Percentiles rank a stretch among this genome's conserved stretches.
Conservation (phyloP, 2,329 filamentous ascomycete genomes). For the Westerdykella sp. region DNA sequence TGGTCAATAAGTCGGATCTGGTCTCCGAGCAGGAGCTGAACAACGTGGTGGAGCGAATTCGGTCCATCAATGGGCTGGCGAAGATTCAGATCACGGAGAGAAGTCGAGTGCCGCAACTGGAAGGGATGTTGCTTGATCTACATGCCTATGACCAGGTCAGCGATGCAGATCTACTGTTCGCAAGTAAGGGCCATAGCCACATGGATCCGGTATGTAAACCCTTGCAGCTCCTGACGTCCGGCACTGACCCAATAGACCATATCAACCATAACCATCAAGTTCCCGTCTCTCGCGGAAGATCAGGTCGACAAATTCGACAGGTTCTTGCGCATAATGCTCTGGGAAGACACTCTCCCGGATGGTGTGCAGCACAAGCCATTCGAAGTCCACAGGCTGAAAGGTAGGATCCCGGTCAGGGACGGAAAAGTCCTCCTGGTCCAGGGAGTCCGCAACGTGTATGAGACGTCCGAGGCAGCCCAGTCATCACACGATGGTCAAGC, state of each 20-base stretch:
- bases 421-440: slow-evolving; percentile 73
- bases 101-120: slow-evolving; percentile 72
- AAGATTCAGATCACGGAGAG: slow-evolving; percentile 76
- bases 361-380: slow-evolving; percentile 41
- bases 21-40: slow-evolving; percentile 64
- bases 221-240: not conserved
- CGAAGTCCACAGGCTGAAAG: slow-evolving; percentile 86
- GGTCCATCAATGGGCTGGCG: slow-evolving; percentile 83
- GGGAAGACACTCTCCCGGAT: slow-evolving; percentile 63
- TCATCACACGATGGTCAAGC: slow-evolving; percentile 8
- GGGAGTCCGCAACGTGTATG: slow-evolving; percentile 88
- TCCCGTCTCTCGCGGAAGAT: slow-evolving; percentile 53
- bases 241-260: slow-evolving; percentile 56
- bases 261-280: slow-evolving; percentile 67
- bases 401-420: slow-evolving; percentile 60
- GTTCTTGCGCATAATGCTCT: slow-evolving; percentile 78
- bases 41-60: slow-evolving; percentile 63
- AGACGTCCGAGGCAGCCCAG: slow-evolving; percentile 60
- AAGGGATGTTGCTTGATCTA: slow-evolving; percentile 80
- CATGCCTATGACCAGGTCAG: slow-evolving; percentile 86
- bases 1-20: slow-evolving; percentile 90
- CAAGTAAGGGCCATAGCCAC: slow-evolving; percentile 77
- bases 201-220: slow-evolving; percentile 65
- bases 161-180: slow-evolving; percentile 57
- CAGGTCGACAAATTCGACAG: slow-evolving; percentile 63